These are phyloP conservation scores for Penicillium coprophilum DNA, from an alignment of 495 filamentous ascomycete species.

Conservation along the genomic window DNA sequence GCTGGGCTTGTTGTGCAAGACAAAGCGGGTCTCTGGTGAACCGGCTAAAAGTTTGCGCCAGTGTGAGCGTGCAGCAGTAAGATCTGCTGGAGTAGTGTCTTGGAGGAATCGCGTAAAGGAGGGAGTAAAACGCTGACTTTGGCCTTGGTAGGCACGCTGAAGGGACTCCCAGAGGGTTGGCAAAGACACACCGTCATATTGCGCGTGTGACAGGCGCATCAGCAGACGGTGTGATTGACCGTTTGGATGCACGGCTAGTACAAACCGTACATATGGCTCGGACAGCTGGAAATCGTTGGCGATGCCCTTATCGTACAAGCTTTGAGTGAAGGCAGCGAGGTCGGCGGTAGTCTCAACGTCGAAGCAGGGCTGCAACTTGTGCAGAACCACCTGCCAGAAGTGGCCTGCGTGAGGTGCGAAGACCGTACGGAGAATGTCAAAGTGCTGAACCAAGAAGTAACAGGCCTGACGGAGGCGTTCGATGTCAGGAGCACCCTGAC, in stretches of 20 bases:
- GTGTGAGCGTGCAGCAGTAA: conserved; percentile 20
- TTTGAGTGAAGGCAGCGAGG: conserved; percentile 36
- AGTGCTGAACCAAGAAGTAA: conserved; percentile 40
- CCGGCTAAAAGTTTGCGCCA: conserved; percentile 32
- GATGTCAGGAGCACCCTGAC: conserved; percentile 14
- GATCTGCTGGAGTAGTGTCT: background rate
- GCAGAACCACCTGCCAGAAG: conserved; percentile 47
- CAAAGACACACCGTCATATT: conserved; percentile 35
- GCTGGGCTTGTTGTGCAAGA: conserved; percentile 23
- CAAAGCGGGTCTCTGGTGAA: conserved; percentile 30
- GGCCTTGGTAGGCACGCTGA: conserved; percentile 13
- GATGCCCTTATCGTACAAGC: conserved; percentile 35
- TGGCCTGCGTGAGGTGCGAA: conserved; percentile 42
- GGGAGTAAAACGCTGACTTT: conserved; percentile 42
- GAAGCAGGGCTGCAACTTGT: conserved; percentile 11
- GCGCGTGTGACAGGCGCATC: conserved; percentile 28
- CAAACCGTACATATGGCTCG: conserved; percentile 54
- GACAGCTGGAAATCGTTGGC: conserved; percentile 48
- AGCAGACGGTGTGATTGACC: conserved; percentile 41
- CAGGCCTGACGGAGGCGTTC: conserved; percentile 38
- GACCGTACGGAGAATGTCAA: conserved; percentile 49
- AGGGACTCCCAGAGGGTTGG: conserved; percentile 27
- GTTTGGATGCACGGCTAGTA: conserved; percentile 31
- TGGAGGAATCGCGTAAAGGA: conserved; percentile 40
- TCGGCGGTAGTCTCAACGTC: conserved; percentile 13